Percentiles rank a stretch among this genome's conserved stretches.
phyloP scores from a whole-genome alignment of 306 rosid species.

The Sicyos baderoa region DNA sequence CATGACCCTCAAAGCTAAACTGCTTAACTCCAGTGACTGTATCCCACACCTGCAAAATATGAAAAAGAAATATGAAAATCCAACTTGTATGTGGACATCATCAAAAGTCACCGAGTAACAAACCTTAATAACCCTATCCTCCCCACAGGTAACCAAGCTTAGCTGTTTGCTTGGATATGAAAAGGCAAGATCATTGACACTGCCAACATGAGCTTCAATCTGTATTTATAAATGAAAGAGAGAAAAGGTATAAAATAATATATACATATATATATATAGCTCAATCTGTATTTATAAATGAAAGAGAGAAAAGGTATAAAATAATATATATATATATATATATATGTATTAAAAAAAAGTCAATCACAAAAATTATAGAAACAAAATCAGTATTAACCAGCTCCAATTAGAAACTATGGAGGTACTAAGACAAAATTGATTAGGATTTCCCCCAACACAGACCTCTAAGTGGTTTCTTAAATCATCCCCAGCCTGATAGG shows the following conservation, averaged over 20 bases:
- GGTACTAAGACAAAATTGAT: constrained; percentile 19
- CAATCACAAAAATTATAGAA: not conserved
- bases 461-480: constrained; percentile 90
- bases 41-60: constrained; percentile 84
- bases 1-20: constrained; percentile 83
- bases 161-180: constrained; percentile 95
- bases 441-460: constrained; percentile 25
- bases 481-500: constrained; percentile 82
- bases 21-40: constrained; percentile 71
- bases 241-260: too few species aligned
- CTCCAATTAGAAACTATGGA: not conserved
- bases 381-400: not conserved
- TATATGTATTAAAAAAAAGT: constrained; percentile 8
- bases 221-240: constrained; percentile 24
- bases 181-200: constrained; percentile 96
- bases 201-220: constrained; percentile 96
- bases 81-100: constrained; percentile 20
- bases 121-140: constrained; percentile 95
- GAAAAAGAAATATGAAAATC: constrained; percentile 20
- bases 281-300: constrained; percentile 57
- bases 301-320: too few species aligned
- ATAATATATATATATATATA: too few species aligned
- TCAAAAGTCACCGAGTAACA: constrained; percentile 27
- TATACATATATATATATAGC: not conserved
- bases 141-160: constrained; percentile 90